Conservation (phyloP, 768 basidiomycete species). For the Myochromella boudieri region DNA sequence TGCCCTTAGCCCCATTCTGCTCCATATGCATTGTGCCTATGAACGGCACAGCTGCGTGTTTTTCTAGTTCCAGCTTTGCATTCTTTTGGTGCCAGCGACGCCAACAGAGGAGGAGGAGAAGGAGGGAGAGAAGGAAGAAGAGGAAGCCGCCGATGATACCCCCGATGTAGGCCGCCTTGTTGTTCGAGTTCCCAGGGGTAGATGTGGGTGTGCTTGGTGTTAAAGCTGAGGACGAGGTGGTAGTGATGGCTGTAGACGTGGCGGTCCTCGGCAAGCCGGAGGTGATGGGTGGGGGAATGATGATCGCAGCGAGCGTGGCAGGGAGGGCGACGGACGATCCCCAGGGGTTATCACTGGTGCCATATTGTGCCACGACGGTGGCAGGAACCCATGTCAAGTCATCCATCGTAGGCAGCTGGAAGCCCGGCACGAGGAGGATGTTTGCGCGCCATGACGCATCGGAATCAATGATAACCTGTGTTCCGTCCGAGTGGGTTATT, state of each 20-base stretch:
- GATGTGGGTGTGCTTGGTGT: background rate
- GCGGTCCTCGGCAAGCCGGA: too few relatives aligned
- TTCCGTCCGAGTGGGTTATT: slow-evolving; percentile 14
- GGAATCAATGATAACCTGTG: slow-evolving; percentile 8
- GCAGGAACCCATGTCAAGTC: slow-evolving; percentile 11
- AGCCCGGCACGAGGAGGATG: slow-evolving; percentile 2
- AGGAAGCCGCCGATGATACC: slow-evolving; percentile 12
- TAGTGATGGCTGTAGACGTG: background rate
- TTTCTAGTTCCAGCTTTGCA: slow-evolving; percentile 4
- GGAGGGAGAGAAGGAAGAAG: slow-evolving; percentile 4
- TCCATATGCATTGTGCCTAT: slow-evolving; percentile 2
- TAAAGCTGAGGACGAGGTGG: background rate
- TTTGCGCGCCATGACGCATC: slow-evolving; percentile 10
- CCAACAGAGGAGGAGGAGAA: slow-evolving; percentile 9
- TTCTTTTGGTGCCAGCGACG: slow-evolving; percentile 5
- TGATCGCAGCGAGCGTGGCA: slow-evolving; percentile 4
- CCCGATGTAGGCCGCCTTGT: background rate
- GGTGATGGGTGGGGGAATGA: slow-evolving; percentile 3
- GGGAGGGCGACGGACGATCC: slow-evolving; percentile 7
- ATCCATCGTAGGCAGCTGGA: slow-evolving; percentile 11
- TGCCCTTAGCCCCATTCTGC: background rate
- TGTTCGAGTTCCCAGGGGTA: background rate
- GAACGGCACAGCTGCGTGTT: slow-evolving; percentile 7
- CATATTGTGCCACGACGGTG: slow-evolving; percentile 10
- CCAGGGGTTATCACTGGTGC: slow-evolving; percentile 13